A percentile compares a stretch with the other conserved stretches of the same genome.
These are phyloP conservation scores for Rhodamnia argentea DNA, from an alignment of 345 rosid species.

Conservation along the genomic window DNA sequence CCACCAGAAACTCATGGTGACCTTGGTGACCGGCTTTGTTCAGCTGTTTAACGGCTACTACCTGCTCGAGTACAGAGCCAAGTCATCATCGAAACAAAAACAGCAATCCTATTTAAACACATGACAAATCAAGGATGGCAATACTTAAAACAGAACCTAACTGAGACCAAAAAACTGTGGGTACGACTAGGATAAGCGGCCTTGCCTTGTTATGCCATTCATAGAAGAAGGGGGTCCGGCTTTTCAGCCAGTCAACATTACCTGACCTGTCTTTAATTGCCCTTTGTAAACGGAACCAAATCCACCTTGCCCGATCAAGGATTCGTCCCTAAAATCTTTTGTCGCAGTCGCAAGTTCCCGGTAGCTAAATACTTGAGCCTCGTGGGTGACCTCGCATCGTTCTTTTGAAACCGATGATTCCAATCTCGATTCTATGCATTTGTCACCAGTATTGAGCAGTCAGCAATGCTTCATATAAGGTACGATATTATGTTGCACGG, in stretches of 20 bases:
- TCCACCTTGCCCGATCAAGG: slow-evolving; percentile 71
- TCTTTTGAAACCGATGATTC: slow-evolving; percentile 3
- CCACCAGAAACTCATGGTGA: slow-evolving; percentile 73
- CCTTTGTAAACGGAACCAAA: slow-evolving; percentile 73
- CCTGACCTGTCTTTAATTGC: slow-evolving; percentile 40
- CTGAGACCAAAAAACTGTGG: neutral
- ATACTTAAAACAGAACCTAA: neutral
- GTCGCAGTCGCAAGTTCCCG: slow-evolving; percentile 59
- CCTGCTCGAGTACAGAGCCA: slow-evolving; percentile 11
- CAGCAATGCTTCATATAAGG: neutral
- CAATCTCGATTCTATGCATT: neutral
- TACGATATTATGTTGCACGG: neutral
- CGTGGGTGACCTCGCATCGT: neutral
- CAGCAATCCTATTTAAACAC: neutral
- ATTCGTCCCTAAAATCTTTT: slow-evolving; percentile 25
- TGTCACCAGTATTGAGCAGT: neutral
- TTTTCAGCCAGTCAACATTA: slow-evolving; percentile 6
- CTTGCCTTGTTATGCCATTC: neutral
- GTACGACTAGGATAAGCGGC: neutral
- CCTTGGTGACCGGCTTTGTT: slow-evolving; percentile 61
- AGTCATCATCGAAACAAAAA: neutral
- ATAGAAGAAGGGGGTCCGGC: neutral
- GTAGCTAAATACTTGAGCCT: slow-evolving; percentile 31
- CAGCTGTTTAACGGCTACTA: slow-evolving; percentile 64
- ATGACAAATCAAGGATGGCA: neutral